Evolutionary conservation across 2,329 filamentous ascomycete genomes (phyloP).

Genomic region (Zymoseptoria passerinii): DNA sequence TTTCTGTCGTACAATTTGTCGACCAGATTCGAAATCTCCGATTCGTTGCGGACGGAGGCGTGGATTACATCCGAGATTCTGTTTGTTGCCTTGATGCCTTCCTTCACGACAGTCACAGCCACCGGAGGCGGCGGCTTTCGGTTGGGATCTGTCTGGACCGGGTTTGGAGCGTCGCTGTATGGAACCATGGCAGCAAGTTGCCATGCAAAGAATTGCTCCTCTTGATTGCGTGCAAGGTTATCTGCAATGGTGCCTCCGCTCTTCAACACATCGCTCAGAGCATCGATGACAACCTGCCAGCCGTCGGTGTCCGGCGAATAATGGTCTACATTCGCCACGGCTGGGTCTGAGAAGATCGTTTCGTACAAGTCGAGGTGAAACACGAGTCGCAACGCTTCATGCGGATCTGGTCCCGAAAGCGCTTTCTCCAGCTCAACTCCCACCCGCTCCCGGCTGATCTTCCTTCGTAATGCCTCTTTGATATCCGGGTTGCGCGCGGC

Average conservation of each 20-base stretch:
- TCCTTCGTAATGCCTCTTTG: slow-evolving; percentile 65
- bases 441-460: slow-evolving; percentile 87
- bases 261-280: slow-evolving; percentile 46
- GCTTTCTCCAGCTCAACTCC: slow-evolving; percentile 87
- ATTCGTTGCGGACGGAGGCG: slow-evolving; percentile 54
- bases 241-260: slow-evolving; percentile 22
- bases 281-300: slow-evolving; percentile 58
- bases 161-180: slow-evolving; percentile 51
- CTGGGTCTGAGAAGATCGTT: slow-evolving; percentile 65
- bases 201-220: slow-evolving; percentile 68
- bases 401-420: slow-evolving; percentile 63
- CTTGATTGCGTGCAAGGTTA: slow-evolving; percentile 50
- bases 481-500: slow-evolving; percentile 78
- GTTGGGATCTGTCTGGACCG: slow-evolving; percentile 32
- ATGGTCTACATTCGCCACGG: slow-evolving; percentile 37
- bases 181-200: slow-evolving; percentile 65
- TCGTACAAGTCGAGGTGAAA: slow-evolving; percentile 60
- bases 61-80: slow-evolving; percentile 62
- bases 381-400: slow-evolving; percentile 55
- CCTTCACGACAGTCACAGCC: slow-evolving; percentile 57
- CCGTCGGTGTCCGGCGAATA: slow-evolving; percentile 49
- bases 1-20: slow-evolving; percentile 41
- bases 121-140: slow-evolving; percentile 50
- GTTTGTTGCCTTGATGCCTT: slow-evolving; percentile 73
- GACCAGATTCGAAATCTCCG: slow-evolving; percentile 57